Conservation (phyloP, 2,329 filamentous ascomycete species). For the Calonectria pseudoreteaudii region DNA sequence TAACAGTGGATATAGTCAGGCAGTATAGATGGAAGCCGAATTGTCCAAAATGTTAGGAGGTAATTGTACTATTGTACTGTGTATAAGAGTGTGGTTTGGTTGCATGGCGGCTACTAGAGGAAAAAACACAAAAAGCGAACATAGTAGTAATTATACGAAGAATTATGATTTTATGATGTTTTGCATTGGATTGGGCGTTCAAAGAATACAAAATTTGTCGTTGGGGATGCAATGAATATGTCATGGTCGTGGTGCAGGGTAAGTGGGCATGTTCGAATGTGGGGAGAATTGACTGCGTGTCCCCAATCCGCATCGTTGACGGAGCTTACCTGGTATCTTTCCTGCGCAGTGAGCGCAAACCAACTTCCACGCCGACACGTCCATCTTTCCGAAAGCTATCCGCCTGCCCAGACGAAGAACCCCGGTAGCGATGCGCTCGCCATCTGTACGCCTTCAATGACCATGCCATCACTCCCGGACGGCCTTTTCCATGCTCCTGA, state of each 20-base stretch:
- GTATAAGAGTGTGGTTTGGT: slow-evolving; percentile 25
- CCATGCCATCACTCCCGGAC: slow-evolving; percentile 63
- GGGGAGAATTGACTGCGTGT: slow-evolving; percentile 42
- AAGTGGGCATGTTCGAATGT: slow-evolving; percentile 24
- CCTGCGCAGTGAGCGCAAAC: slow-evolving; percentile 26
- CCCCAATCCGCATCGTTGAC: slow-evolving; percentile 32
- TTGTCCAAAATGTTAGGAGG: slow-evolving; percentile 1
- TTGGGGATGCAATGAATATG: not conserved
- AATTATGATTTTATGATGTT: not conserved
- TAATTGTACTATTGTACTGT: slow-evolving; percentile 28
- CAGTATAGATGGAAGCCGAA: slow-evolving; percentile 59
- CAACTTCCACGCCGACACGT: slow-evolving; percentile 28
- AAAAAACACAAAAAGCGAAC: slow-evolving; percentile 2
- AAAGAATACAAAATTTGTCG: not conserved
- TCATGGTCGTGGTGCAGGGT: slow-evolving; percentile 32
- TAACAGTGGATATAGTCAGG: slow-evolving; percentile 73
- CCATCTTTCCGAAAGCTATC: slow-evolving; percentile 10
- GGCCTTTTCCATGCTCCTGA: slow-evolving; percentile 52
- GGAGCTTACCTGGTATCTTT: slow-evolving; percentile 23
- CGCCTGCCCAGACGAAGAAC: slow-evolving; percentile 31
- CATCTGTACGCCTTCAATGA: slow-evolving; percentile 50
- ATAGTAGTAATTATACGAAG: slow-evolving; percentile 13
- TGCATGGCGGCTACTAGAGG: slow-evolving; percentile 31
- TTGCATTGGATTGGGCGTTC: not conserved
- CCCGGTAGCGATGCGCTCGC: slow-evolving; percentile 57